Percentiles rank a stretch among this genome's conserved stretches.
These are phyloP conservation scores for Porcisia deanei DNA, from an alignment of 208 protist genomes.

Conservation along the genomic window DNA sequence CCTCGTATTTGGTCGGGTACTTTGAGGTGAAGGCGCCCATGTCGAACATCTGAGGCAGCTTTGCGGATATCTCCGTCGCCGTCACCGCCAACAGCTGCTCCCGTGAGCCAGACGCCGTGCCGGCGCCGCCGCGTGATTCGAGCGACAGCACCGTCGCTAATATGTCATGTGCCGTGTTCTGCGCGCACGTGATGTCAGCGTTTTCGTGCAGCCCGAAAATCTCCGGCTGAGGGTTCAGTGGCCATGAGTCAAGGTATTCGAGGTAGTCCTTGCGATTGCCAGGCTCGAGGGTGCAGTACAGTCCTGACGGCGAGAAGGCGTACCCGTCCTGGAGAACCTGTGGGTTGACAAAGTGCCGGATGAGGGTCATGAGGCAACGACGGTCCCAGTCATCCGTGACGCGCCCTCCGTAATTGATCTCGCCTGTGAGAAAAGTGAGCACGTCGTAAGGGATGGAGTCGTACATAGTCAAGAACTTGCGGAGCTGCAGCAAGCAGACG, in stretches of 20 bases:
- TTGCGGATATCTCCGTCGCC: conserved; percentile 80
- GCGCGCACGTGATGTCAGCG: conserved; percentile 96
- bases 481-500: conserved; percentile 91
- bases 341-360: conserved; percentile 91
- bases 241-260: conserved; percentile 86
- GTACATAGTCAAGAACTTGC: conserved; percentile 93
- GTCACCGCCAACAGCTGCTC: conserved; percentile 82
- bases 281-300: conserved; percentile 91
- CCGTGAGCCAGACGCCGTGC: conserved; percentile 37
- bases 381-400: conserved; percentile 98
- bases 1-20: conserved; percentile 93
- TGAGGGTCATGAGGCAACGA: conserved; percentile 94
- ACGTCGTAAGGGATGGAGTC: conserved; percentile 94
- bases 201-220: conserved; percentile 97
- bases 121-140: conserved; percentile 66
- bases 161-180: conserved; percentile 79
- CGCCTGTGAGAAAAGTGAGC: conserved; percentile 92
- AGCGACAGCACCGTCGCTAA: conserved; percentile 85
- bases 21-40: conserved; percentile 75
- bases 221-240: conserved; percentile 94
- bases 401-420: conserved; percentile 98
- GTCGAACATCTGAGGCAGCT: conserved; percentile 89
- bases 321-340: conserved; percentile 90
- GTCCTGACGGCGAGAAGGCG: conserved; percentile 86
- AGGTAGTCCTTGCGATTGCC: conserved; percentile 87